These are phyloP conservation scores for Mortierella claussenii DNA, from an alignment of 192 early-diverging fungal species.

Conservation along the genomic window DNA sequence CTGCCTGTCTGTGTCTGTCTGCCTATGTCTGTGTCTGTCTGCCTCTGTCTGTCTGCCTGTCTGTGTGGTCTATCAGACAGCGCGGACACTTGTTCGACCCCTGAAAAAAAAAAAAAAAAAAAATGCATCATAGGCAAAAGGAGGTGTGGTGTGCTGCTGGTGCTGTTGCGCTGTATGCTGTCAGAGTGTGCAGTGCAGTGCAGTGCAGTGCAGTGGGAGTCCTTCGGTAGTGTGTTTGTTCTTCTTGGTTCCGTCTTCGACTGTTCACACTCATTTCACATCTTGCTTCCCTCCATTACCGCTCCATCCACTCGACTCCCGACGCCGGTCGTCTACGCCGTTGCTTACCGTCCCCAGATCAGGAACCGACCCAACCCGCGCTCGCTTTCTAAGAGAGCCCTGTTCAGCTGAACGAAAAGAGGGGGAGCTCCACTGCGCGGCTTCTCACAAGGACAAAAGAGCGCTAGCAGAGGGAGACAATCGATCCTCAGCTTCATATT, in stretches of 20 bases:
- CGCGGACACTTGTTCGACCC: background rate
- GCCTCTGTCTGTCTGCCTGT: no score
- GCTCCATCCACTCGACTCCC: background rate
- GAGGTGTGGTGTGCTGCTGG: background rate
- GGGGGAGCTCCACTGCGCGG: no score
- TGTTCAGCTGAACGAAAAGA: no score
- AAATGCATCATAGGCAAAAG: background rate
- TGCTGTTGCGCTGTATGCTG: background rate
- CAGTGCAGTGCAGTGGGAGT: no score
- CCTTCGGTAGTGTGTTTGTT: background rate
- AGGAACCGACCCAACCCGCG: no score
- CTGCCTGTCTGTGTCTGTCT: background rate
- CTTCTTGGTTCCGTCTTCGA: constrained; percentile 4
- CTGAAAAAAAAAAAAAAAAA: constrained; percentile 12
- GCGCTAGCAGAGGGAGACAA: no score
- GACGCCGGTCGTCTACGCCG: constrained; percentile 5
- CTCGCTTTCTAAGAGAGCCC: no score
- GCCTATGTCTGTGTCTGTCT: background rate
- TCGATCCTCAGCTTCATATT: no score
- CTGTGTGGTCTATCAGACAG: no score
- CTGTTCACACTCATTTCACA: background rate
- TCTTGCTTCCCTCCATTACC: background rate
- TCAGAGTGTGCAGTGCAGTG: no score
- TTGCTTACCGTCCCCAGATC: background rate
- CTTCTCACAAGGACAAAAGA: no score